Evolutionary conservation across 192 early-diverging fungal genomes (phyloP).

Genomic region (Coemansia sp.): DNA sequence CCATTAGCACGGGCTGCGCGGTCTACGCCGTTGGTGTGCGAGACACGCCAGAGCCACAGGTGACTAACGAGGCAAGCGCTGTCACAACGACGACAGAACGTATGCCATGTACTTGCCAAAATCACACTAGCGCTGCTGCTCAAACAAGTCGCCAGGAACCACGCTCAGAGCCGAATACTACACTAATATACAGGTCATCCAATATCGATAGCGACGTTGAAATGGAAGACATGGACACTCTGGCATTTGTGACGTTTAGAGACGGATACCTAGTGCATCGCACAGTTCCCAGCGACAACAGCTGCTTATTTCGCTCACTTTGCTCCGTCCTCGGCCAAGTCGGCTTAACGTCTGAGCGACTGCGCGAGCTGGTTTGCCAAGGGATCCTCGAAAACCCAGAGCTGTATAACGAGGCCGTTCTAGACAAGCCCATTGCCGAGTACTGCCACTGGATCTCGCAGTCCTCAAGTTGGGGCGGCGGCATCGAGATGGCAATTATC

Average conservation of each 20-base stretch:
- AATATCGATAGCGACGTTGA: neutral
- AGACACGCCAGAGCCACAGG: neutral
- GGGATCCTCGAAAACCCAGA: conserved; percentile 52
- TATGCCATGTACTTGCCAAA: neutral
- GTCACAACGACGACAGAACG: neutral
- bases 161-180: neutral
- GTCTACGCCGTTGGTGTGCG: neutral
- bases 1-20: neutral
- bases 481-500: conserved; percentile 61
- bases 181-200: neutral
- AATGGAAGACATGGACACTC: neutral
- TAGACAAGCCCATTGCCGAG: conserved; percentile 51
- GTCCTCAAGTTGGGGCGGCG: conserved; percentile 64
- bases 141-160: neutral
- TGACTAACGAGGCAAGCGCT: neutral
- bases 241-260: conserved; percentile 10
- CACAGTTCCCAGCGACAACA: conserved; percentile 59
- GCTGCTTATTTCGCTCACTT: conserved; percentile 64
- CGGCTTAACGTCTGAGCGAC: conserved; percentile 7
- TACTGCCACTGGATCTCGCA: conserved; percentile 65
- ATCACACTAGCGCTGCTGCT: neutral
- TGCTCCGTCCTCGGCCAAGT: conserved; percentile 29
- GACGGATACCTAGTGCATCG: conserved; percentile 39
- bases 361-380: conserved; percentile 46
- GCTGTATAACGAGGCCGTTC: conserved; percentile 58